Evolutionary conservation across 345 rosid genomes (phyloP), one percentile per base, ranked within the genome.

Genomic region (Ceriops decandra): DNA sequence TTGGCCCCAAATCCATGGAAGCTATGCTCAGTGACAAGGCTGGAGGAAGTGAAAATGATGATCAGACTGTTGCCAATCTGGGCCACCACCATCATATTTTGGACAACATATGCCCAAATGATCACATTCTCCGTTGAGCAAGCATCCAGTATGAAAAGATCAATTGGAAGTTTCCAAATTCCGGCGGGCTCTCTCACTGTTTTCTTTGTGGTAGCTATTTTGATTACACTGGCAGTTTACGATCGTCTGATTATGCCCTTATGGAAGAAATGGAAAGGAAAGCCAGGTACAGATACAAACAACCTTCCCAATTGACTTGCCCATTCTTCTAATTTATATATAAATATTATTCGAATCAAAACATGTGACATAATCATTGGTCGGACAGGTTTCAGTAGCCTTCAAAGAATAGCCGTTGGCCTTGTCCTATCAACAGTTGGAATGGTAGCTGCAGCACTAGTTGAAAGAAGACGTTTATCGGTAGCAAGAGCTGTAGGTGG

Each of bases 11-110:
- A 88, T 54, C 87, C 93, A 24, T 86, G 93, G 90, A 88, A 72
- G 79, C 71, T 88, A 6, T 61, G 81, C 75, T 60, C 93, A 1
- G 85, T 85, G 66, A 85, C 90, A 46, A 75, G 80, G 62, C 85
- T 88, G 42, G 93, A 88, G 75, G 93, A 88, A 69, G 86, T 83
- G 69, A 88, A 88, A 72, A 85, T 81, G 86, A 74, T 86, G 83
- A 73, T 67, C 26, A 72, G 82, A 30, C 65, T 86, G n/a, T 63
- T 88, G 68, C 88, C 93, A 22, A 76, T 88, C 7, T 88, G 93
- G 93, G 87, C 88, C 20, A 85, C 87, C 27, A 85, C 93, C 28
- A 88, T 88, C 31, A 71, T 86, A 30, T 86, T 88, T 49, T 85
- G 90, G 90, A 88, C 90, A 0, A 56, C 83, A 4, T 82, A 80